Percentiles rank a stretch among this genome's conserved stretches.
These are phyloP conservation scores for Mortierella sp. DNA, from an alignment of 371 early-diverging fungal species.

Conservation along the genomic window DNA sequence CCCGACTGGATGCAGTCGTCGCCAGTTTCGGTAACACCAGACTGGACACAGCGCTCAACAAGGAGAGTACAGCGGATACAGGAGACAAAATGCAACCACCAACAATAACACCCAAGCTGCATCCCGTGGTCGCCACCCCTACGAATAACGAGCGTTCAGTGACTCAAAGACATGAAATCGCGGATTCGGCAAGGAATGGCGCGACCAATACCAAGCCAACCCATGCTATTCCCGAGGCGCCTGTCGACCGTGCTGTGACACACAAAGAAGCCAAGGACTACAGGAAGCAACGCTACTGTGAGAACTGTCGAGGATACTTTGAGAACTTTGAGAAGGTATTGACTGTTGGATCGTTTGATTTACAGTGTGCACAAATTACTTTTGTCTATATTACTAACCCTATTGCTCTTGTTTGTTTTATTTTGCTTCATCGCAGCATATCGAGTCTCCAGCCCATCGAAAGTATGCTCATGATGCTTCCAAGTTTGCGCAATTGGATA, in stretches of 20 bases:
- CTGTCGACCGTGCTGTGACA: not conserved
- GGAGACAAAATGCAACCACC: conserved; percentile 8
- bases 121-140: not conserved
- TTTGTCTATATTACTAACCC: not conserved
- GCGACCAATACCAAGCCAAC: not conserved
- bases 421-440: conserved; percentile 21
- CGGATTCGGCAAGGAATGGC: not conserved
- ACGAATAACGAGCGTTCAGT: not conserved
- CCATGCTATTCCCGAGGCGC: not conserved
- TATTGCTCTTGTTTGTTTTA: not conserved
- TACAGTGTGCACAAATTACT: not conserved
- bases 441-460: conserved; percentile 32
- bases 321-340: conserved; percentile 32
- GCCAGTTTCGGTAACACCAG: not conserved
- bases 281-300: conserved; percentile 37
- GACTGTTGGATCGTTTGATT: not conserved
- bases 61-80: not conserved
- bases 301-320: conserved; percentile 37
- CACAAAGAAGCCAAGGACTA: conserved; percentile 11
- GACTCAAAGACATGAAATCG: not conserved
- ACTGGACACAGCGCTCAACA: not conserved
- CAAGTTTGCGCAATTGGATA: conserved; percentile 38
- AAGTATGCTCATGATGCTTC: conserved; percentile 33
- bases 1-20: not conserved
- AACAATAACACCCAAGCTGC: not conserved